Evolutionary conservation across 2,329 filamentous ascomycete genomes (phyloP), one percentile per base, ranked within the genome.

Genomic region (Xylariaceae sp.): DNA sequence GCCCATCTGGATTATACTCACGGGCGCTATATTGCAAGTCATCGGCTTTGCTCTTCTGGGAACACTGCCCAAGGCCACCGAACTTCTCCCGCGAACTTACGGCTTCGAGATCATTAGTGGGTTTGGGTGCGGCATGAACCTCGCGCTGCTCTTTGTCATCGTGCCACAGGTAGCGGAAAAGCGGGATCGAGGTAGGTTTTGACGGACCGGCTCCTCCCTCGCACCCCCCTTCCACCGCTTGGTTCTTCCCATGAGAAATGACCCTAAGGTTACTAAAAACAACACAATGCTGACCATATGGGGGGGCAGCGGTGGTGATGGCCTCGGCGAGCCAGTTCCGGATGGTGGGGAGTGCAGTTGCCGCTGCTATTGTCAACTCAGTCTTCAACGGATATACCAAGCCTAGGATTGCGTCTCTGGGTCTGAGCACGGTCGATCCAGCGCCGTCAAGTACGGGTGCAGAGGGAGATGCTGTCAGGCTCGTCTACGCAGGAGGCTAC

Each of bases 271-370:
- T n/a, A n/a, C n/a, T n/a, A n/a, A 15, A 17, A 30, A 18, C 3
- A 14, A 36, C 5, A 16, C n/a, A n/a, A n/a, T n/a, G n/a, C n/a
- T n/a, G n/a, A n/a, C n/a, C n/a, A n/a, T n/a, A n/a, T n/a, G n/a
- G n/a, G n/a, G n/a, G n/a, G n/a, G n/a, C n/a, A 47, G 41, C 44
- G 14, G 41, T 45, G 14, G 38, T 36, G 3, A 43, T 47, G 44
- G 47, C 33, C 1, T 15, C 41, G 1, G 44, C 12, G 2, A 31
- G 9, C 5, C 47, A 50, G 30, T 38, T 41, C 23, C 23, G 39
- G 9, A 28, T 19, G 3, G 40, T 50, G 21, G 47, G 47, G 2
- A 43, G 41, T 30, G 34, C 28, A 6, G 15, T 50, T n/a, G 21
- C 17, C 7, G 4, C 43, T 2, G 24, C 47, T 2, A 43, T 50